Evolutionary conservation across 2,329 filamentous ascomycete genomes (phyloP), one percentile per base, ranked within the genome.

Genomic region (Fusarium sp.): DNA sequence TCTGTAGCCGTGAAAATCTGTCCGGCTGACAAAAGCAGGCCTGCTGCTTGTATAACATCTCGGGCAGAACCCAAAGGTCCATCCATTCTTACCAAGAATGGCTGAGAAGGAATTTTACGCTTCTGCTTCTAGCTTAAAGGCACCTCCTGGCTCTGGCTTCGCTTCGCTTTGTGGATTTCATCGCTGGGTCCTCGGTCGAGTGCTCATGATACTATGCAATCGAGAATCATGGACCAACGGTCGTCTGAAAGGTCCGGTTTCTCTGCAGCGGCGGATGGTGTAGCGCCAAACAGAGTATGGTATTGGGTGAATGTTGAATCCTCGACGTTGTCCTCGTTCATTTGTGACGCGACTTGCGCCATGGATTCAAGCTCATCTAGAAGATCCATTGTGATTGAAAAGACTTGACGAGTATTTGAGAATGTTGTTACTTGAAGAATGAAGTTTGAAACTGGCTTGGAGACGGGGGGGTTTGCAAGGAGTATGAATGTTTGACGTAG

Each of bases 121-220:
- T 25, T 33, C 5, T 58, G 37, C 8, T 32, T 29, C 3, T 14
- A 0, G 39, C 14, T 25, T 6, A 25, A 25, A 25, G 8, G 23
- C 4, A 32, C 19, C 9, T 27, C 17, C 7, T n/a, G 10, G 25
- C 3, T 7, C 2, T 25, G 41, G 5, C 3, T 8, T 23, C 9
- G 3, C 27, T 43, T 31, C 9, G 1, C 15, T 6, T 23, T 23
- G 1, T 3, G 17, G 6, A 6, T 17, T 6, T 9, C 49, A 15
- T 53, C 47, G 4, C 60, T 60, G 0, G 54, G 23, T 4, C 63
- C 61, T 2, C 19, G 33, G 27, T 56, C 58, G 5, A 49, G 49
- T 1, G 21, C 44, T 1, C 45, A 9, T 4, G 42, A 9, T 6
- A 49, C 27, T 37, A 49, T 63, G 1, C 23, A 27, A 4, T 36